Conservation (phyloP, 75 land plant species). For the Cunninghamia lanceolata region DNA sequence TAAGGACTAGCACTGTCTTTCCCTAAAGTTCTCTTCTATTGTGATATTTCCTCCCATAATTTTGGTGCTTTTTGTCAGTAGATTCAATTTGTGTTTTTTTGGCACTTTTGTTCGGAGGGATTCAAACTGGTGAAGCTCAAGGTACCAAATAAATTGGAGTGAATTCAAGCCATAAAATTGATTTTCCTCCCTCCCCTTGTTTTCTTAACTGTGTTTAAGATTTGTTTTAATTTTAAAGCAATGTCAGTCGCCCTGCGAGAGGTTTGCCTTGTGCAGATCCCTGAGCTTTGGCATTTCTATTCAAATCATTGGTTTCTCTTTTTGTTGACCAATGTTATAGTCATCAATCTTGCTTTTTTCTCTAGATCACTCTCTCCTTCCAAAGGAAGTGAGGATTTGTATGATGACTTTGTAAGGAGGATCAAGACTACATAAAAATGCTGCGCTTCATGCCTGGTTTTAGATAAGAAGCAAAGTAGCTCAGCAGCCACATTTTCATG, state of each 20-base stretch:
- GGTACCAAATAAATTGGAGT: background rate
- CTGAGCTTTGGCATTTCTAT: background rate
- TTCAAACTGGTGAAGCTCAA: background rate
- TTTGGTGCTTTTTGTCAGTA: background rate
- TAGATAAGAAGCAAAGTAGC: background rate
- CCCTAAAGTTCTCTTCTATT: background rate
- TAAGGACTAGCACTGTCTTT: background rate
- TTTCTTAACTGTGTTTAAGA: background rate
- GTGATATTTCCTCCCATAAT: background rate
- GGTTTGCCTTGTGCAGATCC: background rate
- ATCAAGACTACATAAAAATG: background rate
- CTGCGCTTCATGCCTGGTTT: background rate
- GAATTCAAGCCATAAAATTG: background rate
- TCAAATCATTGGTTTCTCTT: background rate
- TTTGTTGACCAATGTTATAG: background rate
- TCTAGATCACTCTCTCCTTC: background rate
- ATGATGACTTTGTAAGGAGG: background rate
- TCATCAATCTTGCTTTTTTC: background rate
- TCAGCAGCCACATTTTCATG: background rate
- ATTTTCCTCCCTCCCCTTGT: background rate
- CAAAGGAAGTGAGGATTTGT: background rate
- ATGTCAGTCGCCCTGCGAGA: background rate
- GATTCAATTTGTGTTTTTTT: background rate
- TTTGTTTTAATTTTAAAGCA: background rate
- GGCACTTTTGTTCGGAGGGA: background rate